Base-by-base conservation (phyloP, 2,329 filamentous ascomycete genomes). In the Calonectria pteridis region DNA sequence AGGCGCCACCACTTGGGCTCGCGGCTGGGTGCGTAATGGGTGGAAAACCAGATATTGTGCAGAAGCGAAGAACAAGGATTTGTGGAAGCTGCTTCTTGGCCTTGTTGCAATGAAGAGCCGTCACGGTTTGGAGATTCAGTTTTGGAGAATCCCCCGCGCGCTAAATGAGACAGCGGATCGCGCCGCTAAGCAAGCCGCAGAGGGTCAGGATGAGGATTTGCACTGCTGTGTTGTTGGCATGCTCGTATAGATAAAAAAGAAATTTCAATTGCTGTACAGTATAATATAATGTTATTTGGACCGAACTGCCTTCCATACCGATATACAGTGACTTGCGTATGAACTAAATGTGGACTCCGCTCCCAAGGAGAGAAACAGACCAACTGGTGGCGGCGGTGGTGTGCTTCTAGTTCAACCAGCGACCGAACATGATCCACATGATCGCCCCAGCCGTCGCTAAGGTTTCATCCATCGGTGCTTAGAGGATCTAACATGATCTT, bases 71-170 rank as follows among this genome's bases (percentile, higher is more conserved):
- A 91, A 91, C 73, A 82, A 79, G 73, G 89, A 91, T 77, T 76
- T 91, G 16, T 91, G 90, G 88, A 81, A 89, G 79, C 73, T 80
- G 43, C 80, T 91, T 10, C 80, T 90, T 6, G 83, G 82, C 0
- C 83, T 87, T 67, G 73, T 85, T 2, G 85, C 87, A 76, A 68
- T 73, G 26, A 74, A 58, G 14, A n/a, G 81, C 3, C 77, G 78
- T 0, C 0, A 49, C 0, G 85, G 85, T 0, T 43, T 88, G 31
- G 71, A 76, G 6, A 80, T 90, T 28, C 67, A 83, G 63, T 87
- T 90, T 75, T 91, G 88, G 88, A 82, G 77, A 63, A 88, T 90
- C 35, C 84, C 84, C 7, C 82, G 85, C 58, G 81, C 84, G n/a
- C 84, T 77, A 79, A 90, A 90, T 76, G 66, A 49, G 0, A 73